Percentiles rank a stretch among this genome's conserved stretches.
Conservation (phyloP, 805 yeast species). For the Candida silvicultrix region DNA sequence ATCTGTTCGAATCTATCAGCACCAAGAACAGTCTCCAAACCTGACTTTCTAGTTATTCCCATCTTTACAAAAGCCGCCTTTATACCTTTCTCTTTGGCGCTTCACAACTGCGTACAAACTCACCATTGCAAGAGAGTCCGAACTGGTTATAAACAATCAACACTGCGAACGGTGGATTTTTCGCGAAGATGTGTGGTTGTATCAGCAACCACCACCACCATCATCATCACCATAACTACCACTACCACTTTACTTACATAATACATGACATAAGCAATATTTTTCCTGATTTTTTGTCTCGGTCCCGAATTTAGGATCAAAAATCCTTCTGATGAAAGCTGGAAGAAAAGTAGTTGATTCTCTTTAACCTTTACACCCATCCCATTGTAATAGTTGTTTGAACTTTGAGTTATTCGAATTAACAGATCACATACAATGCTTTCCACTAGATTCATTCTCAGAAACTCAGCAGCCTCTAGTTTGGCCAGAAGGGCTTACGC, state of each 20-base stretch:
- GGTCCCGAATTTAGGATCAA: not conserved
- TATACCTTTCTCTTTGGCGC: too few relatives aligned
- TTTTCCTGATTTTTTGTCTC: not conserved
- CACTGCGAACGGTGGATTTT: too few relatives aligned
- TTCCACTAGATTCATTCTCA: slow-evolving; percentile 89
- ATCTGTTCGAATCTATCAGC: slow-evolving; percentile 1
- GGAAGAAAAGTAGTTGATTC: too few relatives aligned
- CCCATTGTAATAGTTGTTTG: too few relatives aligned
- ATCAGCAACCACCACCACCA: too few relatives aligned
- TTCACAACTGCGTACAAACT: too few relatives aligned
- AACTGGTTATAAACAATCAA: not conserved
- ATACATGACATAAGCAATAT: not conserved
- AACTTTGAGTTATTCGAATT: too few relatives aligned
- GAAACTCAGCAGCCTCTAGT: slow-evolving; percentile 24
- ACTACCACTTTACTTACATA: not conserved
- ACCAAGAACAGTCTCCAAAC: slow-evolving; percentile 2
- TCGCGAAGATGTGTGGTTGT: not conserved
- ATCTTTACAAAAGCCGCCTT: too few relatives aligned
- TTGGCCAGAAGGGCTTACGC: slow-evolving; percentile 25
- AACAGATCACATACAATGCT: slow-evolving; percentile 48
- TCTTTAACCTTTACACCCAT: too few relatives aligned
- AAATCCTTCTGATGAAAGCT: not conserved
- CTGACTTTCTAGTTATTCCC: slow-evolving; percentile 1
- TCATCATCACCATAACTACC: too few relatives aligned
- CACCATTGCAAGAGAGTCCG: not conserved